Evolutionary conservation across 2,329 filamentous ascomycete genomes (phyloP).

Genomic region (Cytospora piceae): DNA sequence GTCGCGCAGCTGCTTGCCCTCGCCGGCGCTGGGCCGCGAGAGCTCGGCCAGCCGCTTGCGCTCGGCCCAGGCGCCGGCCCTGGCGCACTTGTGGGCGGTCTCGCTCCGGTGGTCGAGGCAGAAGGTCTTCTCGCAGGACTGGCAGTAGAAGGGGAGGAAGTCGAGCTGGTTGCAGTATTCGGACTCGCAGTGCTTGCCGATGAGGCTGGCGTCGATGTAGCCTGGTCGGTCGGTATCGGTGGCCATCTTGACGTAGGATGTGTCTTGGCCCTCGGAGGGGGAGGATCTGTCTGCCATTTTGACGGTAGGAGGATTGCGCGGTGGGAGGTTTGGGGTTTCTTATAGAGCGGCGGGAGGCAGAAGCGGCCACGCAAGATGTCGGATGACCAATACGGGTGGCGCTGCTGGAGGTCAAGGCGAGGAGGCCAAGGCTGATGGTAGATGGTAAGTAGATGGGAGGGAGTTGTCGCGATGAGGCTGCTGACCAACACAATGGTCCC

Average conservation of each 20-base stretch:
- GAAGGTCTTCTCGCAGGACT: slow-evolving; percentile 82
- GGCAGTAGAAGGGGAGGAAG: slow-evolving; percentile 93
- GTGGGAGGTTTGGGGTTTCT: background rate
- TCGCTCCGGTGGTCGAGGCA: slow-evolving; percentile 95
- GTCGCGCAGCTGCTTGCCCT: slow-evolving; percentile 58
- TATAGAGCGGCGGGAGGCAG: slow-evolving; percentile 18
- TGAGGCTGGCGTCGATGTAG: slow-evolving; percentile 71
- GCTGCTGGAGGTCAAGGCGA: slow-evolving; percentile 32
- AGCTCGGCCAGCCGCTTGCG: slow-evolving; percentile 59
- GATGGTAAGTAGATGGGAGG: slow-evolving; percentile 31
- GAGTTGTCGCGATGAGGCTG: slow-evolving; percentile 25
- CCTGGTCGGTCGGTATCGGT: slow-evolving; percentile 54
- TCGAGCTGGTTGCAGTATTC: slow-evolving; percentile 92
- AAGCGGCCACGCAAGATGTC: slow-evolving; percentile 22
- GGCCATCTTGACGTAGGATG: slow-evolving; percentile 70
- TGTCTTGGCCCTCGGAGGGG: slow-evolving; percentile 44
- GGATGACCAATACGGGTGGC: slow-evolving; percentile 28
- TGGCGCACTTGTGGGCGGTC: slow-evolving; percentile 71
- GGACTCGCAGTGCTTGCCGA: slow-evolving; percentile 90
- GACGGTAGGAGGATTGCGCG: slow-evolving; percentile 23
- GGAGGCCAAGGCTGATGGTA: slow-evolving; percentile 40
- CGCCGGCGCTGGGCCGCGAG: slow-evolving; percentile 56
- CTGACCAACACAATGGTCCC: slow-evolving; percentile 25
- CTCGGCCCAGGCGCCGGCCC: slow-evolving; percentile 65
- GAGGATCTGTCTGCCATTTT: slow-evolving; percentile 59